A percentile compares a stretch with the other conserved stretches of the same genome.
phyloP scores from a whole-genome alignment of 768 basidiomycete species.

The Pleurotus giganteus region DNA sequence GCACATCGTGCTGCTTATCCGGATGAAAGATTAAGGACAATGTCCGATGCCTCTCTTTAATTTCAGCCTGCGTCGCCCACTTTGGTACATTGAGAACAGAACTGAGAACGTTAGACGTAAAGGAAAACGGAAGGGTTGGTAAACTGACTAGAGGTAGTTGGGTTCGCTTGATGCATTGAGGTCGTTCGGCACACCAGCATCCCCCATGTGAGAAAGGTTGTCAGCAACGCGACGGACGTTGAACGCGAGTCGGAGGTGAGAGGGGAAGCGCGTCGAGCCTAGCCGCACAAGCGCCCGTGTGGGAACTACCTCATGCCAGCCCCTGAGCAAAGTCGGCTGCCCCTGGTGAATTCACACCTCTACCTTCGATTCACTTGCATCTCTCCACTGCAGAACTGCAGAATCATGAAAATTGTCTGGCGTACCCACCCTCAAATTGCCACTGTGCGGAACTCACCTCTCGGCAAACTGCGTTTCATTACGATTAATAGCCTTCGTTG shows the following conservation, averaged over 20 bases:
- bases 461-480: too few relatives aligned
- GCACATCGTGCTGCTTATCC: conserved; percentile 70
- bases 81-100: conserved; percentile 7
- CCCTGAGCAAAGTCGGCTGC: too few relatives aligned
- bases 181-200: background rate
- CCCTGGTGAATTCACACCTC: too few relatives aligned
- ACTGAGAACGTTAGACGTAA: background rate
- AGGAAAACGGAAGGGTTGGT: background rate
- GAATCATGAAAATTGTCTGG: too few relatives aligned
- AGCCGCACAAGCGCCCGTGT: too few relatives aligned
- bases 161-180: background rate
- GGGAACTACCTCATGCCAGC: too few relatives aligned
- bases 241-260: background rate
- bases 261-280: too few relatives aligned
- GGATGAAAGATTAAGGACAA: conserved; percentile 83
- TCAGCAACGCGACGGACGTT: background rate
- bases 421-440: too few relatives aligned
- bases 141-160: conserved; percentile 8
- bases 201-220: conserved; percentile 2
- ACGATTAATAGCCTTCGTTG: too few relatives aligned
- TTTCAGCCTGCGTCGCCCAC: conserved; percentile 31
- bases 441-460: too few relatives aligned
- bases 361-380: too few relatives aligned
- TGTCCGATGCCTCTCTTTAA: conserved; percentile 69
- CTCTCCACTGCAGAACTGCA: too few relatives aligned